Evolutionary conservation across 2,329 filamentous ascomycete species (phyloP).

Genomic region (Teratosphaeria viscida): DNA sequence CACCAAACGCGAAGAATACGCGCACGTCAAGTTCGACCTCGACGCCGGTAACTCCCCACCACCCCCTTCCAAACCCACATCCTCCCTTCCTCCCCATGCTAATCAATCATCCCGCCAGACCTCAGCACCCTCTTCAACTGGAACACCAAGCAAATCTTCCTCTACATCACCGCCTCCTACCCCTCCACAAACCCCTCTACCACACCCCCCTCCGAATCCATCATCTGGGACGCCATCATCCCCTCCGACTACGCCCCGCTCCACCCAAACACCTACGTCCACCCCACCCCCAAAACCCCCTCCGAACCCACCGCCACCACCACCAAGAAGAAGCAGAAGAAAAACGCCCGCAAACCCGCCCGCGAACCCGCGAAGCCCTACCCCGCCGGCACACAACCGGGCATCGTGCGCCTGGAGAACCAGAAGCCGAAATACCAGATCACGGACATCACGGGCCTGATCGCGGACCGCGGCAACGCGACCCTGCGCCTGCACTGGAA

Average conservation of each 20-base stretch:
- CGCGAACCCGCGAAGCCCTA: constrained; percentile 17
- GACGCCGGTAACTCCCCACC: constrained; percentile 49
- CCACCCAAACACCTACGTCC: constrained; percentile 41
- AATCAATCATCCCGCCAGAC: constrained; percentile 41
- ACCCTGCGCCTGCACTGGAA: constrained; percentile 83
- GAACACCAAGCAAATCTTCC: constrained; percentile 98
- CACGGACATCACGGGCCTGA: constrained; percentile 71
- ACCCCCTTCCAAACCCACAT: constrained; percentile 1
- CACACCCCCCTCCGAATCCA: constrained; percentile 49
- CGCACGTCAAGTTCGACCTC: constrained; percentile 84
- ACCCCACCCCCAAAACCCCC: constrained; percentile 32
- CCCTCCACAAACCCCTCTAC: constrained; percentile 30
- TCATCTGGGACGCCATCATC: constrained; percentile 96
- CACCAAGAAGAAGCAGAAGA: constrained; percentile 1
- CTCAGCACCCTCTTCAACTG: constrained; percentile 89
- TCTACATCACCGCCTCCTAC: constrained; percentile 81
- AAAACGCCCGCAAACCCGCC: constrained; percentile 10
- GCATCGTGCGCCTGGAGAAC: constrained; percentile 66
- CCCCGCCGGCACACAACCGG: constrained; percentile 37
- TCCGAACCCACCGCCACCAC: constrained; percentile 1
- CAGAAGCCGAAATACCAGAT: constrained; percentile 96
- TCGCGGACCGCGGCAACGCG: constrained; percentile 64
- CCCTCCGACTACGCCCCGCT: constrained; percentile 54
- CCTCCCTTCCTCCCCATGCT: not conserved
- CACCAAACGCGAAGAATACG: constrained; percentile 87